Evolutionary conservation across 2,329 filamentous ascomycete genomes (phyloP).

Genomic region (Fusarium metavorans): DNA sequence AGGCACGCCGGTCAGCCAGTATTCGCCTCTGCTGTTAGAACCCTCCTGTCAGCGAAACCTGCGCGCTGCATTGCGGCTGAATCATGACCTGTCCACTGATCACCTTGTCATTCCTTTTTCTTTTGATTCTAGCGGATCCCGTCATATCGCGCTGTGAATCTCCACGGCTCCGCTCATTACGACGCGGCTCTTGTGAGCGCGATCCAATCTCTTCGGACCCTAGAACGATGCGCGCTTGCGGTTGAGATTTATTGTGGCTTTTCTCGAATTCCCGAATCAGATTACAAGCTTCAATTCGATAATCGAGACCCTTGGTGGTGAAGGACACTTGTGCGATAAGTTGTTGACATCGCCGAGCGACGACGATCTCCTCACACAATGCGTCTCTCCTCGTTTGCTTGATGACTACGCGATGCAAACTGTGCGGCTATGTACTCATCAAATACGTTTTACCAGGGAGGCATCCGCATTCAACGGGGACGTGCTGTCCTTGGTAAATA

Average conservation of each 20-base stretch:
- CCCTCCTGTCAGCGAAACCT: slow-evolving; percentile 24
- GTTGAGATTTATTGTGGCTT: background rate
- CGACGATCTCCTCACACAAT: background rate
- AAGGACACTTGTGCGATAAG: background rate
- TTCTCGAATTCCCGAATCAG: background rate
- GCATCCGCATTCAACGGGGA: background rate
- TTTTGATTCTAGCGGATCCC: slow-evolving; percentile 14
- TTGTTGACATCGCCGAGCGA: background rate
- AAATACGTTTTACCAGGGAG: background rate
- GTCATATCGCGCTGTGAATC: slow-evolving; percentile 15
- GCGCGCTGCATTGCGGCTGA: slow-evolving; percentile 34
- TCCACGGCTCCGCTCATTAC: slow-evolving; percentile 5
- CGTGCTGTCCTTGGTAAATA: slow-evolving; percentile 5
- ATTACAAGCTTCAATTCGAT: background rate
- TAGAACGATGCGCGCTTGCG: background rate
- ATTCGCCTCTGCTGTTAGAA: slow-evolving; percentile 21
- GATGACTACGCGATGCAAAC: background rate
- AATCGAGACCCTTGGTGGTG: background rate
- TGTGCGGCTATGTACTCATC: background rate
- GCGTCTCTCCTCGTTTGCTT: background rate
- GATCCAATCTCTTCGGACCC: background rate
- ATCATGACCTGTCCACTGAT: slow-evolving; percentile 22
- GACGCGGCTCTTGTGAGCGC: background rate
- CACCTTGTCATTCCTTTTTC: slow-evolving; percentile 30
- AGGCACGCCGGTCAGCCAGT: slow-evolving; percentile 24